A percentile compares a stretch with the other conserved stretches of the same genome.
Evolutionary conservation across 164 flowering plant species (phyloP).

Genomic region (Pachysandra terminalis): DNA sequence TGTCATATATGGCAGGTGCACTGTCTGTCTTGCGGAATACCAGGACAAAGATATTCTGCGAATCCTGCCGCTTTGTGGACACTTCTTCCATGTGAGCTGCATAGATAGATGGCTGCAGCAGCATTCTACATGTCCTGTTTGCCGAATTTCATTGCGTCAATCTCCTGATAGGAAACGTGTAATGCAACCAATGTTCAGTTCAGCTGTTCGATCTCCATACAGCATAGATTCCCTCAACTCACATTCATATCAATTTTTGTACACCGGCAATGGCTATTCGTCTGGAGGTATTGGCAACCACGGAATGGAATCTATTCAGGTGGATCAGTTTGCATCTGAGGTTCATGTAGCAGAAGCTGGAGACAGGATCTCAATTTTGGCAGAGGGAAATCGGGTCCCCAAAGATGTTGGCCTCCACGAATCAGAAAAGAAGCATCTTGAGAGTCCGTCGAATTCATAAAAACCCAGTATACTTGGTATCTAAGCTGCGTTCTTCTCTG

Average conservation of each 20-base stretch:
- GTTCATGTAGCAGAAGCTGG: slow-evolving; percentile 31
- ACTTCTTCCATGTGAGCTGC: slow-evolving; percentile 78
- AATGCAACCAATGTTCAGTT: slow-evolving; percentile 79
- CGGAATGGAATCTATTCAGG: slow-evolving; percentile 43
- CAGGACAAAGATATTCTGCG: slow-evolving; percentile 70
- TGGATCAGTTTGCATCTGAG: slow-evolving; percentile 34
- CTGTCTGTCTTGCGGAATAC: slow-evolving; percentile 82
- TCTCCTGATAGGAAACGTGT: slow-evolving; percentile 55
- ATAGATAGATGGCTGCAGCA: slow-evolving; percentile 94
- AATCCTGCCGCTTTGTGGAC: slow-evolving; percentile 84
- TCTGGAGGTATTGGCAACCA: slow-evolving; percentile 31
- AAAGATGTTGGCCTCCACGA: slow-evolving; percentile 19
- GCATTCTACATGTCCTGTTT: slow-evolving; percentile 90
- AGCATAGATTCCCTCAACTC: slow-evolving; percentile 26
- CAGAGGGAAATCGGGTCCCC: slow-evolving; percentile 20
- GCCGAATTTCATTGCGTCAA: slow-evolving; percentile 75
- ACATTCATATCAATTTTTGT: slow-evolving; percentile 39
- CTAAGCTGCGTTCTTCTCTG: slow-evolving; percentile 11
- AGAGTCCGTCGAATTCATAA: slow-evolving; percentile 51
- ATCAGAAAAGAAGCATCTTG: slow-evolving; percentile 37
- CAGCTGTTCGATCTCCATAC: slow-evolving; percentile 51
- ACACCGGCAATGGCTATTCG: slow-evolving; percentile 30
- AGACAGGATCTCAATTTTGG: slow-evolving; percentile 22
- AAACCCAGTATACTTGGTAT: neutral
- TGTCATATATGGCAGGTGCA: slow-evolving; percentile 50